These are phyloP conservation scores for Lentinula edodes DNA, from an alignment of 768 basidiomycete species.

Conservation along the genomic window DNA sequence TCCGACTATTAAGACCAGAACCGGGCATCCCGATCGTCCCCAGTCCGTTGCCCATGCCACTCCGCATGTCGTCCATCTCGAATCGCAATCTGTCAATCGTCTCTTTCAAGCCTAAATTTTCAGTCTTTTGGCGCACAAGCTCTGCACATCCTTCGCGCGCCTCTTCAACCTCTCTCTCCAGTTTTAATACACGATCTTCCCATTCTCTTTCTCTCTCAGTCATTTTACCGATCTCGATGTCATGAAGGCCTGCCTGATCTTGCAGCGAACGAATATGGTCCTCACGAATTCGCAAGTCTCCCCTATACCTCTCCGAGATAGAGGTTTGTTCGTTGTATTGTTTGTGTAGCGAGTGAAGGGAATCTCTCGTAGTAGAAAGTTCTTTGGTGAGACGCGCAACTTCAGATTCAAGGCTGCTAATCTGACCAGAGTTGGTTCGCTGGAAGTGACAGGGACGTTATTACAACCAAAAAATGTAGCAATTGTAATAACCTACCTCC, in stretches of 20 bases:
- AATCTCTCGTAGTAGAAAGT: constrained; percentile 66
- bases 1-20: constrained; percentile 42
- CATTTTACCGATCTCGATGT: constrained; percentile 64
- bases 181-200: constrained; percentile 61
- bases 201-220: constrained; percentile 61
- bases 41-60: constrained; percentile 25
- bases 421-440: constrained; percentile 63
- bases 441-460: constrained; percentile 21
- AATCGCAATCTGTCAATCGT: constrained; percentile 93
- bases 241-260: constrained; percentile 54
- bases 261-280: constrained; percentile 61
- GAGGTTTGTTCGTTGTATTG: constrained; percentile 87
- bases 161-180: constrained; percentile 67
- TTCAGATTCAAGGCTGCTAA: constrained; percentile 69
- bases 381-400: constrained; percentile 69
- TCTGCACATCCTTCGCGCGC: constrained; percentile 70
- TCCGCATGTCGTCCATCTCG: constrained; percentile 89
- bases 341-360: constrained; percentile 74
- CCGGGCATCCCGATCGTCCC: constrained; percentile 23
- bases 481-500: constrained; percentile 48
- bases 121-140: constrained; percentile 91
- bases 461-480: constrained; percentile 3
- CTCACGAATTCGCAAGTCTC: constrained; percentile 69
- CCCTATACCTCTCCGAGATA: constrained; percentile 74
- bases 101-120: constrained; percentile 90